Percentiles rank a stretch among this genome's conserved stretches.
Conservation (phyloP, 1,139 yeast genomes). For the Schizosaccharomyces versatilis region DNA sequence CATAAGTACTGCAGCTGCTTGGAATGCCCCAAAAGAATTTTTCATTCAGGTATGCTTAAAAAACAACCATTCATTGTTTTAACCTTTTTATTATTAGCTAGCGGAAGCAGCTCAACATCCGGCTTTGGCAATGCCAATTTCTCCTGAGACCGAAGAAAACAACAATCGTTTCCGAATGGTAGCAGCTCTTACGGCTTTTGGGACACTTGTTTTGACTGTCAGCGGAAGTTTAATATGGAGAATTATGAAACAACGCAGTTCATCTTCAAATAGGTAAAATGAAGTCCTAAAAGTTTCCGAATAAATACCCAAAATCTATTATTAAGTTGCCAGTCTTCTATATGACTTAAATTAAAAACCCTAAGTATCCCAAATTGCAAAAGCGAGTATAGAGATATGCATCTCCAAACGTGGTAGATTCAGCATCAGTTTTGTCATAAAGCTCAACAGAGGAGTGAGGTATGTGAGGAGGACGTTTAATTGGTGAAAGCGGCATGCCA, state of each 20-base stretch:
- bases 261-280: not conserved
- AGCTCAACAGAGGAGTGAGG: not conserved
- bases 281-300: not conserved
- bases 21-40: constrained; percentile 67
- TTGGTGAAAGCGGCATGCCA: not conserved
- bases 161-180: constrained; percentile 26
- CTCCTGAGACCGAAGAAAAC: constrained; percentile 44
- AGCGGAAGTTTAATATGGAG: constrained; percentile 42
- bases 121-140: constrained; percentile 54
- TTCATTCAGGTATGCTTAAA: constrained; percentile 32
- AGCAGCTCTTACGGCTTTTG: constrained; percentile 35
- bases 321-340: not conserved
- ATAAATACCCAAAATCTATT: not conserved
- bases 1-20: constrained; percentile 42
- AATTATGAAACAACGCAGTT: constrained; percentile 9
- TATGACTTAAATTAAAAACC: not conserved
- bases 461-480: not conserved
- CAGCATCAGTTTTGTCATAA: constrained; percentile 3
- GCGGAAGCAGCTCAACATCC: constrained; percentile 80
- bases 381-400: not conserved
- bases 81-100: constrained; percentile 17
- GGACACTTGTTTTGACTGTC: constrained; percentile 33
- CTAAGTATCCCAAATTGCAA: not conserved
- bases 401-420: constrained; percentile 7
- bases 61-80: not conserved